phyloP scores from a whole-genome alignment of 2,329 filamentous ascomycete genomes.

The Penicillium sp. region DNA sequence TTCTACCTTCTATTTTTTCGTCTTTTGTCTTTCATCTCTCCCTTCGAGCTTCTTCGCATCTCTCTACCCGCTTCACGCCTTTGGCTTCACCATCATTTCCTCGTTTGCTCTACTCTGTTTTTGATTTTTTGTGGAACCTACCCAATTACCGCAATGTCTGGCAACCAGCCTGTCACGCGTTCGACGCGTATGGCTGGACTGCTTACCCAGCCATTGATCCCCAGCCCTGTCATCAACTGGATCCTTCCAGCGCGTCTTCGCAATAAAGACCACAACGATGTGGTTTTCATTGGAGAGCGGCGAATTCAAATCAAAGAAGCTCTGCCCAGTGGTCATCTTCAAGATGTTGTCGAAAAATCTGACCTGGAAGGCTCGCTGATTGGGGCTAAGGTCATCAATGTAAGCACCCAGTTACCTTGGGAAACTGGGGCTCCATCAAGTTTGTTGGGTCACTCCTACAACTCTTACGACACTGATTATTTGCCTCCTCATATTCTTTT shows the following conservation, averaged over 20 bases:
- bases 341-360: conserved; percentile 72
- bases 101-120: not conserved
- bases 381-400: conserved; percentile 73
- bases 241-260: conserved; percentile 79
- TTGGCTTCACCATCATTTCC: not conserved
- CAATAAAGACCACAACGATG: conserved; percentile 69
- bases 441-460: conserved; percentile 4
- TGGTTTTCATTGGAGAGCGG: conserved; percentile 81
- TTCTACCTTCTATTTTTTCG: not conserved
- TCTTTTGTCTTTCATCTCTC: not conserved
- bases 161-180: not conserved
- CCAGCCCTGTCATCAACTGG: conserved; percentile 72
- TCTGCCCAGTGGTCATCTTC: conserved; percentile 62
- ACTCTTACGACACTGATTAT: conserved; percentile 13
- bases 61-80: not conserved
- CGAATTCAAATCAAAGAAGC: conserved; percentile 80
- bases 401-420: conserved; percentile 45
- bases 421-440: conserved; percentile 30
- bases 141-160: not conserved
- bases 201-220: conserved; percentile 73
- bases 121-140: not conserved
- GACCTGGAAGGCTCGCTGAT: conserved; percentile 79
- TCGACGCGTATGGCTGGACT: conserved; percentile 55
- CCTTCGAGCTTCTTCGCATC: not conserved
- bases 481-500: conserved; percentile 79